These are phyloP conservation scores for Populus hybrid DNA, from an alignment of 441 rosid genomes.

Conservation along the genomic window DNA sequence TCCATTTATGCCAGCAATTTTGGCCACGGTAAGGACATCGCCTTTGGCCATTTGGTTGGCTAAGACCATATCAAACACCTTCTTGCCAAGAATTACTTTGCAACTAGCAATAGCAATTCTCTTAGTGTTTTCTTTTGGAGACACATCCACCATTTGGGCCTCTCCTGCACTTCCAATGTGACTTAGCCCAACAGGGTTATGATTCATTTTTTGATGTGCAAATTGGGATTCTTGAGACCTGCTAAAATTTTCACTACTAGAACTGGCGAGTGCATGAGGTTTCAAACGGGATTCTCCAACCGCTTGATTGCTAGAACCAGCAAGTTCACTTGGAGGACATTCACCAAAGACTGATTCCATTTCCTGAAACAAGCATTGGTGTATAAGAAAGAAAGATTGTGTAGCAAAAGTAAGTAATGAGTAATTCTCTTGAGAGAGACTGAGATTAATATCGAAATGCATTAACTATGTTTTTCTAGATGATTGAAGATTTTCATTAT, in stretches of 20 bases:
- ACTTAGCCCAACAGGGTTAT: constrained; percentile 36
- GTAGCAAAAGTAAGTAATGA: neutral
- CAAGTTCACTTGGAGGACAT: constrained; percentile 31
- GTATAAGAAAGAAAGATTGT: neutral
- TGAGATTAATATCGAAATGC: neutral
- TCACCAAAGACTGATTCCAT: constrained; percentile 80
- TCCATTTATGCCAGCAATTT: constrained; percentile 82
- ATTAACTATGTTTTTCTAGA: neutral
- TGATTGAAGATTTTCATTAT: neutral
- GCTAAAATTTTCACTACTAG: constrained; percentile 12
- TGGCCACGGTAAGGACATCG: constrained; percentile 89
- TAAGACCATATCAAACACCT: constrained; percentile 71
- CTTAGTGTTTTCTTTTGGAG: constrained; percentile 55
- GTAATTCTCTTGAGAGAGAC: neutral
- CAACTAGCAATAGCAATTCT: constrained; percentile 77
- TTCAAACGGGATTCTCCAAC: constrained; percentile 23
- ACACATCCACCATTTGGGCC: constrained; percentile 95
- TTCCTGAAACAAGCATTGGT: constrained; percentile 44
- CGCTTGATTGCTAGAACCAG: constrained; percentile 25
- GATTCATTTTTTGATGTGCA: constrained; percentile 17
- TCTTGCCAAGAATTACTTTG: constrained; percentile 65
- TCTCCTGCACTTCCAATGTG: constrained; percentile 64
- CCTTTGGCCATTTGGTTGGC: constrained; percentile 88
- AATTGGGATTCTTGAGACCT: constrained; percentile 23
- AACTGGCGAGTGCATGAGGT: constrained; percentile 23